Percentiles rank a stretch among this genome's conserved stretches.
phyloP scores from a whole-genome alignment of 305 asterid species.

The Nicotiana rustica region DNA sequence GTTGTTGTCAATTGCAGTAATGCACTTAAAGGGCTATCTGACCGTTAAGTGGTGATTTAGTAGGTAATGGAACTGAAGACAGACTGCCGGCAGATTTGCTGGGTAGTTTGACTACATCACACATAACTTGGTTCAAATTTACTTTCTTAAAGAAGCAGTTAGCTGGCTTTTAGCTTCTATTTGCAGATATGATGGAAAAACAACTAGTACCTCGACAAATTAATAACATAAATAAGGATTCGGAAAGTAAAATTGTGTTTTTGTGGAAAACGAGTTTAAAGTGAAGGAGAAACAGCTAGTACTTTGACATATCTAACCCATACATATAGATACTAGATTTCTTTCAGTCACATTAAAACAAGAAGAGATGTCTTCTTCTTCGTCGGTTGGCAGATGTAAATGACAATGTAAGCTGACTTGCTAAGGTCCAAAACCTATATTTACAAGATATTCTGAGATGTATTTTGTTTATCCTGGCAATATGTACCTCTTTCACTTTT shows the following conservation, averaged over 20 bases:
- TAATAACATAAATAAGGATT: neutral
- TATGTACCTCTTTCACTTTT: neutral
- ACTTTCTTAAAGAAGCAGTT: neutral
- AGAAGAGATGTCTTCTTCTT: conserved; percentile 3
- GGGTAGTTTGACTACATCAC: neutral
- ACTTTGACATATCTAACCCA: neutral
- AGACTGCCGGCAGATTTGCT: neutral
- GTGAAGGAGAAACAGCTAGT: neutral
- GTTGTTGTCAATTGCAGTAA: neutral
- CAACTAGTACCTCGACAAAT: no score
- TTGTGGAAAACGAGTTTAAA: neutral
- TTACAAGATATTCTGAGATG: neutral
- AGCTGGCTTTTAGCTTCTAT: neutral
- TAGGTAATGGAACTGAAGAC: neutral
- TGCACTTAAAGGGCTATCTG: neutral
- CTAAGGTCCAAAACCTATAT: neutral
- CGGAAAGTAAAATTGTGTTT: neutral
- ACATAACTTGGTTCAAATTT: neutral
- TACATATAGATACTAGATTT: neutral
- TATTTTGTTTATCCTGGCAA: neutral
- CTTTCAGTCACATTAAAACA: neutral
- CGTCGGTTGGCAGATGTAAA: neutral
- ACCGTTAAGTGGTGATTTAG: neutral
- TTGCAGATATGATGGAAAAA: neutral
- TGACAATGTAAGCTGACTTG: neutral